phyloP scores from a whole-genome alignment of 495 filamentous ascomycete genomes.

The Glonium stellatum region DNA sequence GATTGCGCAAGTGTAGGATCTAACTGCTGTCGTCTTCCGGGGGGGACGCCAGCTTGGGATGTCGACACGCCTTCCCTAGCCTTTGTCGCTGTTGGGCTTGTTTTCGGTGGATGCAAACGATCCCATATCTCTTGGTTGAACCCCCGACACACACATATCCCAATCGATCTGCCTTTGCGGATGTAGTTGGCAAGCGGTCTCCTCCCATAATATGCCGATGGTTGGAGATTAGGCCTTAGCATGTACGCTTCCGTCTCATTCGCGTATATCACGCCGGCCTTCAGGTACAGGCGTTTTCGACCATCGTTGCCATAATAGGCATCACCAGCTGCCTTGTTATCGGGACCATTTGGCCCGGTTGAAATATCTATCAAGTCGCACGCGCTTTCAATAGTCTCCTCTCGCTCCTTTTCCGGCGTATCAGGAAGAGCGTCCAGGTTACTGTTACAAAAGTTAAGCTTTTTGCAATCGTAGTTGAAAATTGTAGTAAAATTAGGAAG shows the following conservation, averaged over 20 bases:
- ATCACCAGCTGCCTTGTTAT: slow-evolving; percentile 37
- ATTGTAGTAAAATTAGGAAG: neutral
- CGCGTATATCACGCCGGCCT: slow-evolving; percentile 75
- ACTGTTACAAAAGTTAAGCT: neutral
- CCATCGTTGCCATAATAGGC: slow-evolving; percentile 33
- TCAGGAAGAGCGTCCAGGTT: slow-evolving; percentile 20
- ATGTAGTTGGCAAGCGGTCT: slow-evolving; percentile 72
- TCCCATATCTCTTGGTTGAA: slow-evolving; percentile 76
- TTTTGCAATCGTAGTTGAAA: neutral
- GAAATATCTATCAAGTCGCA: slow-evolving; percentile 38
- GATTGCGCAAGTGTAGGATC: slow-evolving; percentile 42
- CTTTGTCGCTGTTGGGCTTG: slow-evolving; percentile 42
- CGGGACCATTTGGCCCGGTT: slow-evolving; percentile 32
- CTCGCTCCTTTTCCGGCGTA: slow-evolving; percentile 33
- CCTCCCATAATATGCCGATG: slow-evolving; percentile 71
- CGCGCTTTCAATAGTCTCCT: slow-evolving; percentile 32
- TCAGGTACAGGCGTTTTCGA: slow-evolving; percentile 45
- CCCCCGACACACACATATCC: slow-evolving; percentile 78
- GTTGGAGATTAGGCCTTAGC: slow-evolving; percentile 68
- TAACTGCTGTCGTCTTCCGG: slow-evolving; percentile 29
- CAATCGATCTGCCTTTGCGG: slow-evolving; percentile 71
- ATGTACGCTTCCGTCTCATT: slow-evolving; percentile 69
- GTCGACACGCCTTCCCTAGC: slow-evolving; percentile 43
- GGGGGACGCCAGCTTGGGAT: slow-evolving; percentile 30
- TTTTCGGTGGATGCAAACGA: slow-evolving; percentile 59